Evolutionary conservation across 805 yeast genomes (phyloP), one percentile per base, ranked within the genome.

Genomic region (Candida nitratophila): DNA sequence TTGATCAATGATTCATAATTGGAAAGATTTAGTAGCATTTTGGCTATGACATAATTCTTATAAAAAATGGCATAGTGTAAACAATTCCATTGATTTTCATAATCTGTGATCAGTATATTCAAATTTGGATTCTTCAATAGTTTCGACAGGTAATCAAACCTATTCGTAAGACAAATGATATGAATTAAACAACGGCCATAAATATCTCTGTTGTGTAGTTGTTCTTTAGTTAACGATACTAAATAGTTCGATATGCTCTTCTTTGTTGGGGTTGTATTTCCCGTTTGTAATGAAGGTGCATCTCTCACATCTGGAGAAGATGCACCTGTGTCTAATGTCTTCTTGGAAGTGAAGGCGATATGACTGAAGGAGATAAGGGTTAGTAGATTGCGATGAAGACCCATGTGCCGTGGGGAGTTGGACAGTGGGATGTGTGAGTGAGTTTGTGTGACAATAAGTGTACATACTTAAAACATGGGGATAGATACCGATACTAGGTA

Each of bases 51-150:
- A 36, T 82, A 63, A 44, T 82, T 69, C 30, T 79, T 84, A 48
- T 74, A 64, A 50, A 69, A 76, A 14, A 85, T 64, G 4, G 88
- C 77, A 47, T 79, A 75, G 60, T 90, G 96, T 26, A 90, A 66
- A 22, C 87, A 77, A 37, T 86, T 84, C 83, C 95, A 89, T 2
- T 87, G 84, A 56, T 77, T 86, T 60, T 89, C 96, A 42, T 66
- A 67, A 59, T 90, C 96, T 2, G 68, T 62, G 0, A 73, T 53
- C 3, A 63, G 52, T 2, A 71, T 51, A 43, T 79, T 77, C 20
- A 75, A 55, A 16, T 72, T 70, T 9, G 73, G 69, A 48, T 74
- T 72, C 42, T 67, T 69, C 34, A 83, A 59, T 8, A 84, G 50
- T 20, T 65, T 65, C 9, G 61, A 54, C 16, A 85, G 62, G 22